Base-by-base conservation (phyloP, 75 land plant species). In the Pinus albicaulis region DNA sequence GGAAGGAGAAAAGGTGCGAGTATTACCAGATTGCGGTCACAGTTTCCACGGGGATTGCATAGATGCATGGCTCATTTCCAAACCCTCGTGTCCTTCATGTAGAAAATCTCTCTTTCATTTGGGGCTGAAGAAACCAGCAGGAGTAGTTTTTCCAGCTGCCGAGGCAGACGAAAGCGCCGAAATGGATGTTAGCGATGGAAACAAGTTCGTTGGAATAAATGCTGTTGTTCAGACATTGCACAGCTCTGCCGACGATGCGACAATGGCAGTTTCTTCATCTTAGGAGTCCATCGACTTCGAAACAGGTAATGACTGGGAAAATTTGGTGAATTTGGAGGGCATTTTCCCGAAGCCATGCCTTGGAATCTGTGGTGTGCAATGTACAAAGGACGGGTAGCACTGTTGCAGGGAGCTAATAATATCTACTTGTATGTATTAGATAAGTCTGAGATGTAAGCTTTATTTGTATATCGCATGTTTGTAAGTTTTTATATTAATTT, bases 1-100 rank as follows among this genome's bases (percentile, higher is more conserved):
- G 74, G 69, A 79, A 55, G 69, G 84, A 59, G 94, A 88, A 71
- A 78, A 78, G 81, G 88, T 92, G 59, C 89, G 92, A 3, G 80
- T 92, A 0, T 83, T 92, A 3, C 94, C 92, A 17, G 71, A 88
- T 62, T 92, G 94, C 76, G 65, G 84, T 59, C 90, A 92, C 57
- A 92, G 90, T 36, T 92, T 92, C 84, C 94, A 92, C 76, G 31
- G 82, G 24, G 70, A 57, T 7, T 92, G 94, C 85, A 77, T 92
- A 48, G 94, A 89, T 82, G 55, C 89, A 4, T 92, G 94, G 94
- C 82, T 92, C 20, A 5, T 60, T 3, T 77, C 88, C 70, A 88
- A 85, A 57, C 86, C 80, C 55, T 84, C 85, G 4, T 92, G 91
- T 60, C 94, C 91, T 13, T 89, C 89, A 25, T 92, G 92, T 76